Evolutionary conservation across 2,329 filamentous ascomycete genomes (phyloP), one percentile per base, ranked within the genome.

Genomic region (Paecilomyces fulvus): DNA sequence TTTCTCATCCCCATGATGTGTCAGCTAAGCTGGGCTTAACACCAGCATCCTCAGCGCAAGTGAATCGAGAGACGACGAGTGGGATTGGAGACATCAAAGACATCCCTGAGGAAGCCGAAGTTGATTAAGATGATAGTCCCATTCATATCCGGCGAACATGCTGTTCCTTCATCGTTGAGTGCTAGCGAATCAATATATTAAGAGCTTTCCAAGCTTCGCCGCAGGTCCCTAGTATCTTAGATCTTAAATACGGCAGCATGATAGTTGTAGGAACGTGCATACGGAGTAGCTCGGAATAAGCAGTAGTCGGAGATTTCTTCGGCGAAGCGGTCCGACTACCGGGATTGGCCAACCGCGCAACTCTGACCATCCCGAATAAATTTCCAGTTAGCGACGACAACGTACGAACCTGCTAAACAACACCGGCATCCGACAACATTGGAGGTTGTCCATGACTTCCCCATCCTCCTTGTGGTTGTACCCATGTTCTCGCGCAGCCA

Each of bases 1-100:
- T 92, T 87, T 92, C 88, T 67, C 89, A 95, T 67, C 73, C 78
- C 54, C 74, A 79, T 48, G 74, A 63, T 10, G 52, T 54, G 11
- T 61, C 64, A 21, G 56, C 53, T 17, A 61, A 70, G 58, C 53
- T 69, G 48, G 63, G 69, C 57, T 58, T 72, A 55, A 71, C 67
- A 3, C 65, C 67, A 6, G 56, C 56, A 1, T 58, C 17, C n/a
- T 30, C 14, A 49, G n/a, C 25, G 20, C n/a, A 25, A 11, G 53
- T 11, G 49, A 37, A 43, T 17, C 54, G 5, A 12, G 21, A 37
- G 6, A 17, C 21, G 17, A 14, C 17, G 30, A 51, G 10, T 12
- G 20, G 31, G 55, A 63, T 30, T 37, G 65, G 67, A 17, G 67
- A 69, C 30, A 83, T 90, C 60, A 89, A 85, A 70, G 81, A 81